Evolutionary conservation across 139 green algal species (phyloP).

Genomic region (Pleodorina starrii): DNA sequence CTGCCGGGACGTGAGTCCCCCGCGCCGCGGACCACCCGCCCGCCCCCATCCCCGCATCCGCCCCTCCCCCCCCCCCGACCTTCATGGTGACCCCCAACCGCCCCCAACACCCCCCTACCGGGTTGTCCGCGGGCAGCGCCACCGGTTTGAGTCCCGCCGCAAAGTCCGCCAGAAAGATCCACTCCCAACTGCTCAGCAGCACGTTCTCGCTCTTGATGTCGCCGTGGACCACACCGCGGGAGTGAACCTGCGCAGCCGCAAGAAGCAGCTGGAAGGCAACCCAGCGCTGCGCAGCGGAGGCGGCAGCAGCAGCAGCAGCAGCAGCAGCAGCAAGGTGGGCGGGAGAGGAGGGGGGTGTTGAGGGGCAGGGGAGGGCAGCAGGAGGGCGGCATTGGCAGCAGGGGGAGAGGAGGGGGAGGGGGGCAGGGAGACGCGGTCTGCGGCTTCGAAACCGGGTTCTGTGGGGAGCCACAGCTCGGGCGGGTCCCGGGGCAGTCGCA

Average conservation of each 20-base stretch:
- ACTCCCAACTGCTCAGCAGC: slow-evolving; percentile 95
- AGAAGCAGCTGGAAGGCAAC: slow-evolving; percentile 94
- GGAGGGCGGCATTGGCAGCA: no score
- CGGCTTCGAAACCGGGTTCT: no score
- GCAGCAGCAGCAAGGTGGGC: no score
- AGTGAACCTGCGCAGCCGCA: slow-evolving; percentile 83
- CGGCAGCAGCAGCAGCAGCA: background rate
- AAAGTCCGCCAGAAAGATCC: slow-evolving; percentile 94
- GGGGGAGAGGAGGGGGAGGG: no score
- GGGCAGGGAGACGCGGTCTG: background rate
- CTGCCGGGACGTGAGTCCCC: no score
- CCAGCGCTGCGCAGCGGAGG: slow-evolving; percentile 79
- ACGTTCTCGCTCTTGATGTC: slow-evolving; percentile 98
- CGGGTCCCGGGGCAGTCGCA: no score
- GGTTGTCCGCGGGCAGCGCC: slow-evolving; percentile 94
- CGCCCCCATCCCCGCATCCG: no score
- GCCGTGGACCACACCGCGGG: slow-evolving; percentile 87
- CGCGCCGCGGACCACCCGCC: no score
- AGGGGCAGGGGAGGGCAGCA: background rate
- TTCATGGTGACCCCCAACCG: no score
- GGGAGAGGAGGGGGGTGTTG: background rate
- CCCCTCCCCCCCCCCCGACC: no score
- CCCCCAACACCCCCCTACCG: no score
- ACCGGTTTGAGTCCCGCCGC: slow-evolving; percentile 92
- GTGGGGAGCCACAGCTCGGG: no score